Conservation (phyloP, 2,329 filamentous ascomycete genomes). For the Claviceps capensis region DNA sequence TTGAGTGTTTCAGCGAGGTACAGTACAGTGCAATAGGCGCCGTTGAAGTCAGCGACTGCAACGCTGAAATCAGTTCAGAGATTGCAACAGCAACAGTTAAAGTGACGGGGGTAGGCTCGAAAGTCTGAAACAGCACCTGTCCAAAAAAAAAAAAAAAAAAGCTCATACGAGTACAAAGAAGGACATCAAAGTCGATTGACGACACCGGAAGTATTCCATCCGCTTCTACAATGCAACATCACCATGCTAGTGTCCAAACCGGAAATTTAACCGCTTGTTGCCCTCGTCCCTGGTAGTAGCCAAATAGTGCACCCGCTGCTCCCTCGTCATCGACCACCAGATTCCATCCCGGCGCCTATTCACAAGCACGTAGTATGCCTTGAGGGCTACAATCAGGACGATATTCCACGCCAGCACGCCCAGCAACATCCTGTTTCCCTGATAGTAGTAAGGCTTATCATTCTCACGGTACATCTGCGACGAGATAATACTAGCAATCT, state of each 20-base stretch:
- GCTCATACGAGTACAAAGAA: no score
- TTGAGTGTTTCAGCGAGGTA: no score
- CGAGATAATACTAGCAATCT: slow-evolving; percentile 19
- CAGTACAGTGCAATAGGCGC: no score
- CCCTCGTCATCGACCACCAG: slow-evolving; percentile 34
- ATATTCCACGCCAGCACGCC: slow-evolving; percentile 34
- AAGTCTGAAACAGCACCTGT: no score
- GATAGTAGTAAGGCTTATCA: slow-evolving; percentile 17
- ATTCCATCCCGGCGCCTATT: slow-evolving; percentile 30
- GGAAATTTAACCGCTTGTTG: slow-evolving; percentile 29
- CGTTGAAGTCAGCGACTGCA: no score
- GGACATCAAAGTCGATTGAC: no score
- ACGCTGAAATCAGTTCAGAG: no score
- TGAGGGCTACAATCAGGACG: slow-evolving; percentile 31
- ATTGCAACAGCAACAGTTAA: no score
- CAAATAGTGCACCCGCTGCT: slow-evolving; percentile 20
- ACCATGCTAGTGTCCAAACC: slow-evolving; percentile 21
- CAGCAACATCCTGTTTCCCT: slow-evolving; percentile 37
- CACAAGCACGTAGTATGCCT: slow-evolving; percentile 36
- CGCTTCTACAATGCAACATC: no score
- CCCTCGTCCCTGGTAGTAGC: slow-evolving; percentile 28
- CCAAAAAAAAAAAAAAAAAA: no score
- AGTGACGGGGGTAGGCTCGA: no score
- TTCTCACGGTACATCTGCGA: slow-evolving; percentile 26
- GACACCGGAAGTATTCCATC: no score